A percentile compares a stretch with the other conserved stretches of the same genome.
Conservation (phyloP, 2,329 filamentous ascomycete species). For the Clarireedia homoeocarpa region DNA sequence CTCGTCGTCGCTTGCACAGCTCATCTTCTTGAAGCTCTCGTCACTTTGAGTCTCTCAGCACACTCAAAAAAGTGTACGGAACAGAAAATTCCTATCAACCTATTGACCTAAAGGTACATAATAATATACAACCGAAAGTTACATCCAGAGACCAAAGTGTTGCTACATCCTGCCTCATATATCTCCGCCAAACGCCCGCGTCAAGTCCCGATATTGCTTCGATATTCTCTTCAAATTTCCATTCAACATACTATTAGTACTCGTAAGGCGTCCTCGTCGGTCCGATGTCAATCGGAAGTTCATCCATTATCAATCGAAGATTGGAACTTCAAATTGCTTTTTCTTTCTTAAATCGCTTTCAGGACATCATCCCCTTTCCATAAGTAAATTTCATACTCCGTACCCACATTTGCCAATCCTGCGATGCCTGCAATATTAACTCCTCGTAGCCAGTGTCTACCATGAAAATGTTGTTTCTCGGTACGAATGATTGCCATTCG, state of each 20-base stretch:
- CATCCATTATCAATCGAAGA: not conserved
- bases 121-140: constrained; percentile 6
- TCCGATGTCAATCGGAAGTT: not conserved
- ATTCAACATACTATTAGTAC: too few relatives aligned
- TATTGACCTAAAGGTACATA: constrained; percentile 1
- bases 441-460: constrained; percentile 12
- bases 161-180: not conserved
- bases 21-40: too few relatives aligned
- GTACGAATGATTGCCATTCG: constrained; percentile 20
- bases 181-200: too few relatives aligned
- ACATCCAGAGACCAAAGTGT: not conserved
- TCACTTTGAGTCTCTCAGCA: not conserved
- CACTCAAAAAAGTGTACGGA: not conserved
- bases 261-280: not conserved
- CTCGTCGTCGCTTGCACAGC: too few relatives aligned
- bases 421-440: not conserved
- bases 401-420: not conserved
- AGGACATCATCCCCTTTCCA: not conserved
- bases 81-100: not conserved
- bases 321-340: not conserved
- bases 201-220: too few relatives aligned
- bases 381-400: not conserved
- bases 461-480: constrained; percentile 29
- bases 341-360: too few relatives aligned
- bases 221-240: too few relatives aligned